Percentiles rank a stretch among this genome's conserved stretches.
These are phyloP conservation scores for Spencermartinsiella europaea DNA, from an alignment of 805 yeast genomes.

Conservation along the genomic window DNA sequence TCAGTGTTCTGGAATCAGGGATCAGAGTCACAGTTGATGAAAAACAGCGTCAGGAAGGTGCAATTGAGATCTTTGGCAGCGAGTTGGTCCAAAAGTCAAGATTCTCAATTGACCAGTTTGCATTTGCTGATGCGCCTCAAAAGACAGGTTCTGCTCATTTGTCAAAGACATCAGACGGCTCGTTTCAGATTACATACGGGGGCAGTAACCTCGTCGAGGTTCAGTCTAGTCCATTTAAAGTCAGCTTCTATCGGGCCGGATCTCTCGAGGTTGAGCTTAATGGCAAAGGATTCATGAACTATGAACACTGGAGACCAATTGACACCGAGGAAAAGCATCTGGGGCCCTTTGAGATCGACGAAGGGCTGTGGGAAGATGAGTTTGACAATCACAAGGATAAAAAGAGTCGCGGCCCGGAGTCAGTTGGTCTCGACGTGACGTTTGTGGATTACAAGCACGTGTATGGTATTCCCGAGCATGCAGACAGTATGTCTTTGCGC, in stretches of 20 bases:
- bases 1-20: constrained; percentile 51
- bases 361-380: constrained; percentile 63
- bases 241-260: constrained; percentile 44
- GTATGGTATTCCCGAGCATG: constrained; percentile 97
- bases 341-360: constrained; percentile 45
- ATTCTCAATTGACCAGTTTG: constrained; percentile 57
- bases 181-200: constrained; percentile 28
- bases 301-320: constrained; percentile 76
- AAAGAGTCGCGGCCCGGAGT: constrained; percentile 69
- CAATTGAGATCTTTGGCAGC: constrained; percentile 25
- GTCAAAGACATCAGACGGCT: neutral
- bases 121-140: constrained; percentile 43
- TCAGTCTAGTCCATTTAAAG: constrained; percentile 43
- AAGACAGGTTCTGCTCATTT: neutral
- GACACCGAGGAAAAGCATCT: constrained; percentile 25
- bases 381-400: constrained; percentile 66
- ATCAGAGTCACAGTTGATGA: constrained; percentile 68
- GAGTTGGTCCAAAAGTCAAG: constrained; percentile 41
- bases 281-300: constrained; percentile 62
- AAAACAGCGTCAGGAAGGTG: constrained; percentile 34
- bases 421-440: constrained; percentile 72
- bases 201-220: constrained; percentile 41
- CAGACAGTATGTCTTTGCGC: constrained; percentile 68
- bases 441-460: constrained; percentile 58
- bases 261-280: constrained; percentile 54